A percentile compares a stretch with the other conserved stretches of the same genome.
Conservation (phyloP, 2,329 filamentous ascomycete genomes). For the Penicillium occitanis region DNA sequence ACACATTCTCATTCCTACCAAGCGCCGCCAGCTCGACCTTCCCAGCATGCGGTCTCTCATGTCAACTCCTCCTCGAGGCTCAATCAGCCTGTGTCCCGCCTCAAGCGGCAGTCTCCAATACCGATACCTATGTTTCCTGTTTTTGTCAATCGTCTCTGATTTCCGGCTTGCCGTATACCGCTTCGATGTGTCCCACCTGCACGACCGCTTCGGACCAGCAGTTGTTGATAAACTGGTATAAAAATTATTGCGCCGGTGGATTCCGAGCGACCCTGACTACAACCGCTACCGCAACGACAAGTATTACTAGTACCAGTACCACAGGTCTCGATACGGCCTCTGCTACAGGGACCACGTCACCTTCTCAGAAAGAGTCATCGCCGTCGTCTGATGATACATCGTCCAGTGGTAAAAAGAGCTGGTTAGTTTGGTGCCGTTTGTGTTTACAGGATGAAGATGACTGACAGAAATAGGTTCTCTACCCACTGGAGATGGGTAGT, state of each 20-base stretch:
- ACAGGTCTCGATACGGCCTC: constrained; percentile 22
- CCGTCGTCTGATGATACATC: not conserved
- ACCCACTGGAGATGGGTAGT: constrained; percentile 78
- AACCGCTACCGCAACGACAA: constrained; percentile 29
- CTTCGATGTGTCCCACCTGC: constrained; percentile 65
- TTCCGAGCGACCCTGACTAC: constrained; percentile 32
- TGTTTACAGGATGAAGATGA: not conserved
- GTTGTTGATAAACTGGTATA: constrained; percentile 70
- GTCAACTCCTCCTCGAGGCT: constrained; percentile 65
- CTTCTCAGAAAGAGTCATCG: not conserved
- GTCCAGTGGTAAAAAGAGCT: constrained; percentile 12
- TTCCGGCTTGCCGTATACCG: constrained; percentile 55
- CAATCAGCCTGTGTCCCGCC: constrained; percentile 68
- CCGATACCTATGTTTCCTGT: constrained; percentile 63
- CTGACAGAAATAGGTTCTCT: constrained; percentile 55
- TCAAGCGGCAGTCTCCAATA: constrained; percentile 51
- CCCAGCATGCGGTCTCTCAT: constrained; percentile 62
- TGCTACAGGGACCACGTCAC: not conserved
- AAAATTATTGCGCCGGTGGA: constrained; percentile 57
- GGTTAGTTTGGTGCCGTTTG: constrained; percentile 1
- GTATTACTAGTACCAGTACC: constrained; percentile 24
- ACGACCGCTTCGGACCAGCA: constrained; percentile 52
- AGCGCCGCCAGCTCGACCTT: constrained; percentile 48
- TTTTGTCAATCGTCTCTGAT: constrained; percentile 69
- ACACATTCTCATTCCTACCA: constrained; percentile 35